phyloP scores from a whole-genome alignment of 192 early-diverging fungal genomes.

The Pecoramyces ruminantium region DNA sequence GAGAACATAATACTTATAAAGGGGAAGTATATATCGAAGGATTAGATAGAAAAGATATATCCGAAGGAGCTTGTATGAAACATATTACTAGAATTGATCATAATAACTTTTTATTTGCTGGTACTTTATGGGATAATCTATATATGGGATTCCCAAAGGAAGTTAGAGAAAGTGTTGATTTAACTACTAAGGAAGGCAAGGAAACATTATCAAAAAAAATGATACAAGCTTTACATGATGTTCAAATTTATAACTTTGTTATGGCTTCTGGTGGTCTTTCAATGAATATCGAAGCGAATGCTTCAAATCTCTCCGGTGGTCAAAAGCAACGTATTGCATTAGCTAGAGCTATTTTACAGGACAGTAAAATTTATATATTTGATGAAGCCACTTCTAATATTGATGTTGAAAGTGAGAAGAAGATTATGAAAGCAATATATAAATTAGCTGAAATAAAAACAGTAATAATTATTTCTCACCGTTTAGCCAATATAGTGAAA shows the following conservation, averaged over 20 bases:
- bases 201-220: neutral
- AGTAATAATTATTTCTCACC: neutral
- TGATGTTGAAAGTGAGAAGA: conserved; percentile 34
- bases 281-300: neutral
- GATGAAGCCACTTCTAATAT: conserved; percentile 89
- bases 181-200: neutral
- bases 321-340: conserved; percentile 77
- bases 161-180: neutral
- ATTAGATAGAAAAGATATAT: neutral
- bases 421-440: neutral
- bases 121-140: neutral
- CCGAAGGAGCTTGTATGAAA: neutral
- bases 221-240: neutral
- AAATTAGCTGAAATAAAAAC: neutral
- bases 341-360: conserved; percentile 68
- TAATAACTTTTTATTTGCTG: neutral
- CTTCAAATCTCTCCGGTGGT: conserved; percentile 40
- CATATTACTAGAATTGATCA: neutral
- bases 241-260: neutral
- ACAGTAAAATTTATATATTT: conserved; percentile 44
- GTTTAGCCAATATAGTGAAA: neutral
- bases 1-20: neutral
- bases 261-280: neutral
- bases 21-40: neutral
- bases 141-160: neutral